These are phyloP conservation scores for Populus hybrid DNA, from an alignment of 441 rosid genomes.

Conservation along the genomic window DNA sequence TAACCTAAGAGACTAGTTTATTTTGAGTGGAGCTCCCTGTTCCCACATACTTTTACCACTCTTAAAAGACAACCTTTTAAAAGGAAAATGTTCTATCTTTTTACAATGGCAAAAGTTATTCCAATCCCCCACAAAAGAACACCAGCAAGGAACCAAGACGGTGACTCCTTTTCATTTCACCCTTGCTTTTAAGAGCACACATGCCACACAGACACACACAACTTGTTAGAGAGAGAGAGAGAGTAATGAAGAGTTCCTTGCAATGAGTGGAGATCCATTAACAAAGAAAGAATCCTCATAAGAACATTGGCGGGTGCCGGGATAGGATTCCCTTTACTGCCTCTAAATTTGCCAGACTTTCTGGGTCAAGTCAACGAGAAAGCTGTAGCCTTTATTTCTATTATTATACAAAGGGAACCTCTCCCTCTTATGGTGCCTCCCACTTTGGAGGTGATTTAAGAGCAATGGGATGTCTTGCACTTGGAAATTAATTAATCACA, in stretches of 20 bases:
- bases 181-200: slow-evolving; percentile 33
- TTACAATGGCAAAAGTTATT: slow-evolving; percentile 40
- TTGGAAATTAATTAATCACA: neutral
- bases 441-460: slow-evolving; percentile 29
- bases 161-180: slow-evolving; percentile 25
- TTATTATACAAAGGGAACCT: slow-evolving; percentile 7
- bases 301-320: slow-evolving; percentile 24
- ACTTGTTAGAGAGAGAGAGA: neutral
- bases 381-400: slow-evolving; percentile 28
- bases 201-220: slow-evolving; percentile 17
- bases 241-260: neutral
- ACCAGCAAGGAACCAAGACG: slow-evolving; percentile 41
- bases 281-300: slow-evolving; percentile 24
- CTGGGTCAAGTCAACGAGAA: slow-evolving; percentile 64
- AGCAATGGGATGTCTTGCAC: slow-evolving; percentile 19
- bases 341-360: slow-evolving; percentile 50
- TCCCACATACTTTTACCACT: slow-evolving; percentile 34
- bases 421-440: slow-evolving; percentile 35
- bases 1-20: neutral
- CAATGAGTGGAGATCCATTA: slow-evolving; percentile 43
- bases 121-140: slow-evolving; percentile 50
- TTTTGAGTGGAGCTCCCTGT: slow-evolving; percentile 41
- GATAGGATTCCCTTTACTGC: slow-evolving; percentile 50
- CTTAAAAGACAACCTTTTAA: slow-evolving; percentile 31
- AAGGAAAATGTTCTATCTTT: slow-evolving; percentile 38